A percentile compares a stretch with the other conserved stretches of the same genome.
These are phyloP conservation scores for Cercospora brassicicola DNA, from an alignment of 2,329 filamentous ascomycete genomes.

Conservation along the genomic window DNA sequence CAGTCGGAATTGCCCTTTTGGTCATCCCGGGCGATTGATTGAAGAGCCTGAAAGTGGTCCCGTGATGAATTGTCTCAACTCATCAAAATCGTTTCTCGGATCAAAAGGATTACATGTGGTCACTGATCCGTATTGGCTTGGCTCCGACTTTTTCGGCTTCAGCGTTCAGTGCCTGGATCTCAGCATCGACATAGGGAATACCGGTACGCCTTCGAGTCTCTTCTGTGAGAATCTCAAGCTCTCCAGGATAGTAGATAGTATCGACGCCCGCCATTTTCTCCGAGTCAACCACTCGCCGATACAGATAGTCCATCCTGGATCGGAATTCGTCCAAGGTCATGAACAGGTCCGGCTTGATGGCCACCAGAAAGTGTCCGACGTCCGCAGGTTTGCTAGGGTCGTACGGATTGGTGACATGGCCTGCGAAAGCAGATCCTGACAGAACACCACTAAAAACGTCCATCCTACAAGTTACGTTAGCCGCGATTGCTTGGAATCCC, in stretches of 20 bases:
- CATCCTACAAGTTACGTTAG: conserved; percentile 53
- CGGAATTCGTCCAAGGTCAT: conserved; percentile 39
- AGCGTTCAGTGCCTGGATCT: conserved; percentile 52
- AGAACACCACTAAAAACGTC: conserved; percentile 81
- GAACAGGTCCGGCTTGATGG: conserved; percentile 42
- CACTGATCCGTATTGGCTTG: conserved; percentile 12
- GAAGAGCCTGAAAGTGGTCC: background rate
- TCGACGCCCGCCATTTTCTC: conserved; percentile 57
- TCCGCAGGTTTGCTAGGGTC: conserved; percentile 55
- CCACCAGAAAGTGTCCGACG: conserved; percentile 42
- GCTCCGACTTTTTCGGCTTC: conserved; percentile 51
- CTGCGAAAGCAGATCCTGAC: conserved; percentile 75
- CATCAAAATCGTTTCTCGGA: background rate
- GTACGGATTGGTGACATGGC: conserved; percentile 74
- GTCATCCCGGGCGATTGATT: background rate
- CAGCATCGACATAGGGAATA: conserved; percentile 52
- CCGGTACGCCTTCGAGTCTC: conserved; percentile 46
- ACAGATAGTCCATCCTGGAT: conserved; percentile 58
- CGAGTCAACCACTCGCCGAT: conserved; percentile 54
- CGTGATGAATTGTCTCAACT: background rate
- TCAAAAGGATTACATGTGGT: background rate
- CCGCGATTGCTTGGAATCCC: background rate
- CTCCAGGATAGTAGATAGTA: conserved; percentile 59
- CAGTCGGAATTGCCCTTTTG: background rate
- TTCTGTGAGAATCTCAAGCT: conserved; percentile 55